Conservation (phyloP, 1,284 basidiomycete species). For the Chiua sp. region DNA sequence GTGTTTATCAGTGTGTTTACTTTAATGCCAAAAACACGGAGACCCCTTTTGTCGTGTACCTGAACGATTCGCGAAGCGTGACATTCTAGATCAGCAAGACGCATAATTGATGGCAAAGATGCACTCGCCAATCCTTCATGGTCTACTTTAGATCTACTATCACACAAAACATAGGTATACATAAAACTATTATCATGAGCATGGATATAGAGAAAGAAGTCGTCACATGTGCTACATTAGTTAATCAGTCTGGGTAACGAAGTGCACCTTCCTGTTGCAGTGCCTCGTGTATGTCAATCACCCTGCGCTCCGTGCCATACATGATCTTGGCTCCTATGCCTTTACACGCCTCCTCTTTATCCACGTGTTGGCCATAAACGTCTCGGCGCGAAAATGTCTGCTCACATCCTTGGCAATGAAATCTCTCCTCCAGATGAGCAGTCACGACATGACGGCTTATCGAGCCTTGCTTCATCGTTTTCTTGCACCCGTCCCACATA, state of each 20-base stretch:
- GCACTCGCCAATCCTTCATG: too few relatives aligned
- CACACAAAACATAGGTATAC: too few relatives aligned
- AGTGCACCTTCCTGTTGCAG: background rate
- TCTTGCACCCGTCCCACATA: conserved; percentile 16
- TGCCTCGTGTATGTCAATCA: conserved; percentile 1
- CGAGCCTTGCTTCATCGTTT: conserved; percentile 13
- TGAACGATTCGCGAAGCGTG: too few relatives aligned
- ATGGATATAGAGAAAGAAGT: too few relatives aligned
- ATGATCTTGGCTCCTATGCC: background rate
- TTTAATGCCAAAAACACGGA: too few relatives aligned
- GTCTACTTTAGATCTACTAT: too few relatives aligned
- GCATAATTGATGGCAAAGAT: too few relatives aligned
- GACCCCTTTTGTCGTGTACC: too few relatives aligned
- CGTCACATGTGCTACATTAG: too few relatives aligned
- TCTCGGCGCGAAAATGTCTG: conserved; percentile 8
- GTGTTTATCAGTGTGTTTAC: too few relatives aligned
- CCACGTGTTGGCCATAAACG: conserved; percentile 14
- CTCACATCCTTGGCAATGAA: conserved; percentile 14
- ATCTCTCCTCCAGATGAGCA: conserved; percentile 16
- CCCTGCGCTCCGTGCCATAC: conserved; percentile 6
- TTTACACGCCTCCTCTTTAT: background rate
- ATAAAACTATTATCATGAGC: too few relatives aligned
- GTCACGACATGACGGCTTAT: conserved; percentile 17
- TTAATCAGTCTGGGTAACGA: background rate
- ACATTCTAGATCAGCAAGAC: too few relatives aligned